Percentiles rank a stretch among this genome's conserved stretches.
phyloP scores from a whole-genome alignment of 106 monocot species.

The Xerophyta viscosa region DNA sequence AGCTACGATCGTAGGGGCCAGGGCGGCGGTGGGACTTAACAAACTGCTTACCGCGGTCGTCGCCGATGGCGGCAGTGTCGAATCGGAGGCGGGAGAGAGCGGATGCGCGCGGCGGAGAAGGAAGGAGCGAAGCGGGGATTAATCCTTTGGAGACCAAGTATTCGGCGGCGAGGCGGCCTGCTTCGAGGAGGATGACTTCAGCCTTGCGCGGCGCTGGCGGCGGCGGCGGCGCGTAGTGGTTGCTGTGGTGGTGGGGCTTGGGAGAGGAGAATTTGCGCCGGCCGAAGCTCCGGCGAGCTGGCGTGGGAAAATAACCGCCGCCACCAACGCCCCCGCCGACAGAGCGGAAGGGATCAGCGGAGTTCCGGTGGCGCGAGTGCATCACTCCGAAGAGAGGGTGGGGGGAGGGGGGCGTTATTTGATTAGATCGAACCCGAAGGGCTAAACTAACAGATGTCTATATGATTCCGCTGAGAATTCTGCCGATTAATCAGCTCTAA shows the following conservation, averaged over 20 bases:
- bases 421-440: too few relatives aligned
- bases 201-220: constrained; percentile 29
- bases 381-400: too few relatives aligned
- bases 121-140: constrained; percentile 30
- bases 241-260: constrained; percentile 4
- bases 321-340: too few relatives aligned
- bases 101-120: constrained; percentile 11
- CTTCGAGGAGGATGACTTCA: constrained; percentile 70
- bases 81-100: constrained; percentile 34
- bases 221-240: constrained; percentile 4
- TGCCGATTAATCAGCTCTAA: too few relatives aligned
- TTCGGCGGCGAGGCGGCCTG: constrained; percentile 80
- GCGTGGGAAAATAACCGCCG: neutral
- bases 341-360: constrained; percentile 8
- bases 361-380: constrained; percentile 5
- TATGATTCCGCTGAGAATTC: too few relatives aligned
- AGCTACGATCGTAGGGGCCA: constrained; percentile 24
- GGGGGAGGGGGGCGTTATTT: too few relatives aligned
- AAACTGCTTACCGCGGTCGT: neutral
- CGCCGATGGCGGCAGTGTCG: neutral
- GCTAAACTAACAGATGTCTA: too few relatives aligned
- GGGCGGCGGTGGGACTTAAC: too few relatives aligned
- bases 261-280: constrained; percentile 1
- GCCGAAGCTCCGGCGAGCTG: neutral
- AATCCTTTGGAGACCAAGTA: constrained; percentile 71